These are phyloP conservation scores for Alternaria novae-zelandiae DNA, from an alignment of 2,329 filamentous ascomycete genomes.

Conservation along the genomic window DNA sequence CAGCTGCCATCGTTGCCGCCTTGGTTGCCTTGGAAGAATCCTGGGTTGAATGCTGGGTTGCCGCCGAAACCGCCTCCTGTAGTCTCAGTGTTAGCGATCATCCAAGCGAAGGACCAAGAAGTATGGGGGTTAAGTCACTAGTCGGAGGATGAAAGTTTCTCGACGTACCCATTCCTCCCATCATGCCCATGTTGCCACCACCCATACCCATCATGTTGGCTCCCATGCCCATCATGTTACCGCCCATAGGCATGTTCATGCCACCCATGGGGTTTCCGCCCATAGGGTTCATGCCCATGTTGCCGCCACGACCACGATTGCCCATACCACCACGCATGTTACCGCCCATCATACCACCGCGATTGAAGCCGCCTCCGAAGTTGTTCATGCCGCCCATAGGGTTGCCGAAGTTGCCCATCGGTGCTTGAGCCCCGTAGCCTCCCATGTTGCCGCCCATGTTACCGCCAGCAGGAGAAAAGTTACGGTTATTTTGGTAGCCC, in stretches of 20 bases:
- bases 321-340: constrained; percentile 57
- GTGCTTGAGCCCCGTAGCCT: constrained; percentile 52
- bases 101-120: background rate
- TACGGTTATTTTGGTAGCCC: constrained; percentile 47
- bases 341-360: constrained; percentile 49
- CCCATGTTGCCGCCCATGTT: constrained; percentile 52
- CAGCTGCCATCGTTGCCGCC: constrained; percentile 67
- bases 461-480: constrained; percentile 41
- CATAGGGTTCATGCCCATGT: constrained; percentile 48
- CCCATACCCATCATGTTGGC: constrained; percentile 44
- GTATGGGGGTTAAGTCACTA: constrained; percentile 1
- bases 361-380: constrained; percentile 50
- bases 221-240: constrained; percentile 51
- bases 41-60: constrained; percentile 75
- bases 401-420: constrained; percentile 56
- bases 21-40: constrained; percentile 67
- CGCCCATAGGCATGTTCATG: constrained; percentile 48
- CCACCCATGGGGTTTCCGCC: constrained; percentile 44
- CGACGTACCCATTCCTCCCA: constrained; percentile 42
- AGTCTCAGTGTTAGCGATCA: constrained; percentile 14
- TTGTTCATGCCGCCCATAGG: constrained; percentile 47
- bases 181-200: constrained; percentile 42
- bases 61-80: constrained; percentile 61
- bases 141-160: constrained; percentile 3
- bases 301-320: constrained; percentile 47